phyloP scores from a whole-genome alignment of 768 basidiomycete genomes.

The Macrolepiota albuminosa region DNA sequence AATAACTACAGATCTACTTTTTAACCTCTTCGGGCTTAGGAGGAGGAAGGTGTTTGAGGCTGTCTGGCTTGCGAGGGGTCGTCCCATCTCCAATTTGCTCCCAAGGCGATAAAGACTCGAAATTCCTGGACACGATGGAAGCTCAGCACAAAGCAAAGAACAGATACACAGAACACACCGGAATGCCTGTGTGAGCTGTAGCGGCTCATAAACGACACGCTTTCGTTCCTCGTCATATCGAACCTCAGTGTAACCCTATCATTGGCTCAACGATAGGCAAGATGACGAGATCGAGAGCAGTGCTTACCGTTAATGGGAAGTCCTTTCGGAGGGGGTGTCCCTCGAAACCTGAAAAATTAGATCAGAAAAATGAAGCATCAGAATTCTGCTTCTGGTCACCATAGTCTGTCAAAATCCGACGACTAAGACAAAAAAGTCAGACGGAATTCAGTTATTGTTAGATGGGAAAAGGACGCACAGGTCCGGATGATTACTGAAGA shows the following conservation, averaged over 20 bases:
- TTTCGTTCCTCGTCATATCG: slow-evolving; percentile 98
- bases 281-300: not conserved
- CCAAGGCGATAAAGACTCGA: slow-evolving; percentile 91
- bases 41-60: slow-evolving; percentile 71
- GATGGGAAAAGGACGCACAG: slow-evolving; percentile 50
- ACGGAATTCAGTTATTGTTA: not conserved
- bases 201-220: slow-evolving; percentile 94
- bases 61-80: slow-evolving; percentile 51
- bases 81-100: slow-evolving; percentile 80
- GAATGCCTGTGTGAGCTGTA: slow-evolving; percentile 98
- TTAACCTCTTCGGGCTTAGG: slow-evolving; percentile 77
- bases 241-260: slow-evolving; percentile 95
- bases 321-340: slow-evolving; percentile 98
- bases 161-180: slow-evolving; percentile 45
- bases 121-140: slow-evolving; percentile 59
- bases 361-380: slow-evolving; percentile 7
- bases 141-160: not conserved
- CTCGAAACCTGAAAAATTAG: slow-evolving; percentile 67
- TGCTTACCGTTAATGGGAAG: slow-evolving; percentile 88
- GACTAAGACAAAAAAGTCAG: slow-evolving; percentile 41
- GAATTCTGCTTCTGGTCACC: slow-evolving; percentile 37
- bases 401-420: slow-evolving; percentile 97
- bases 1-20: slow-evolving; percentile 45
- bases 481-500: slow-evolving; percentile 95
- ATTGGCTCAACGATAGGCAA: slow-evolving; percentile 1